Percentiles rank a stretch among this genome's conserved stretches.
phyloP scores from a whole-genome alignment of 2,329 filamentous ascomycete genomes.

The Penicillium sp. region DNA sequence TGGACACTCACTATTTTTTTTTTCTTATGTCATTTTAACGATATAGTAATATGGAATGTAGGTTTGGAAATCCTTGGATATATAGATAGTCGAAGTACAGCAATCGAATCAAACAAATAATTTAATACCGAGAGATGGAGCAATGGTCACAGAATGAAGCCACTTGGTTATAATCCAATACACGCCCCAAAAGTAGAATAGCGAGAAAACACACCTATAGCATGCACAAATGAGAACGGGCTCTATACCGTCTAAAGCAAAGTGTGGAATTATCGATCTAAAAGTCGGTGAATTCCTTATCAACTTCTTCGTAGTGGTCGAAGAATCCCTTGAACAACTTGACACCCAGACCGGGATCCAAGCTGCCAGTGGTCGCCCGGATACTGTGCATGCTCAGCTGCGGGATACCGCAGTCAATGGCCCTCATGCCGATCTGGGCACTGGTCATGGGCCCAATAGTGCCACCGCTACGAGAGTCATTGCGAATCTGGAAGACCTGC shows the following conservation, averaged over 20 bases:
- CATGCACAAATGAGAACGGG: background rate
- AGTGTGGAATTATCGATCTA: constrained; percentile 12
- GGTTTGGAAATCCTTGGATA: constrained; percentile 3
- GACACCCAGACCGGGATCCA: constrained; percentile 85
- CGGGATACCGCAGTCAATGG: constrained; percentile 83
- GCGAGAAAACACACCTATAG: background rate
- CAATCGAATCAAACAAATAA: background rate
- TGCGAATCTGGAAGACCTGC: constrained; percentile 92
- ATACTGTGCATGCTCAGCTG: constrained; percentile 95
- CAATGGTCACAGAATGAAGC: background rate
- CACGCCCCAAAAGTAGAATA: background rate
- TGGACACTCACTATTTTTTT: background rate
- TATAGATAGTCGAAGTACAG: constrained; percentile 7
- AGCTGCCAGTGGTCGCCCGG: constrained; percentile 76
- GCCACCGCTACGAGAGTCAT: constrained; percentile 83
- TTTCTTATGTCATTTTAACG: background rate
- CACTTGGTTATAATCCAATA: background rate
- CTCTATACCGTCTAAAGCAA: background rate
- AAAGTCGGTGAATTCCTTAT: constrained; percentile 65
- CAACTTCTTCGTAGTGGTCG: constrained; percentile 79
- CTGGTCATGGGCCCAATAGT: constrained; percentile 93
- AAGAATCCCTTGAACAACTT: constrained; percentile 87
- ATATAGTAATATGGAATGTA: background rate
- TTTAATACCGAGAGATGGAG: background rate
- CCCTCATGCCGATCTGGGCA: constrained; percentile 72